phyloP scores from a whole-genome alignment of 192 early-diverging fungal genomes.

The Coemansia sp. region DNA sequence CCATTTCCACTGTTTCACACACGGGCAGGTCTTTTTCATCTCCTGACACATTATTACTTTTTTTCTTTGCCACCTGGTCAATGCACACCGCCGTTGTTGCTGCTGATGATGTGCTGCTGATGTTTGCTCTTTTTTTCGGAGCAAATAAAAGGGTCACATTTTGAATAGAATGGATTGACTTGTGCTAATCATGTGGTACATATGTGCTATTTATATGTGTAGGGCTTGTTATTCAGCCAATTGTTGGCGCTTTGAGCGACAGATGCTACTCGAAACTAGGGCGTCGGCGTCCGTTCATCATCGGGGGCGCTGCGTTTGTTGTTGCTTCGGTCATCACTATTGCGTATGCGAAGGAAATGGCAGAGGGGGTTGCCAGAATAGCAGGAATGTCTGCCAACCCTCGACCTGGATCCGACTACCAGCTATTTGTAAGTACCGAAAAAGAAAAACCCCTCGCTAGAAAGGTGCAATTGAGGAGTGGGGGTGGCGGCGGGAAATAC shows the following conservation, averaged over 20 bases:
- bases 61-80: too few relatives aligned
- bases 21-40: too few relatives aligned
- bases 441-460: background rate
- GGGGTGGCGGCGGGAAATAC: background rate
- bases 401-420: conserved; percentile 26
- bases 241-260: conserved; percentile 87
- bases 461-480: background rate
- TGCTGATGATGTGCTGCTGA: too few relatives aligned
- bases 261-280: conserved; percentile 66
- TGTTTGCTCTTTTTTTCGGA: too few relatives aligned
- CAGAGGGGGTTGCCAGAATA: conserved; percentile 16
- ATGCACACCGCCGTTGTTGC: too few relatives aligned
- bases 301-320: conserved; percentile 63
- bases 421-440: conserved; percentile 26
- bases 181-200: too few relatives aligned
- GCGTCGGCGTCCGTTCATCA: conserved; percentile 82
- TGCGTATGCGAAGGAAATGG: conserved; percentile 46
- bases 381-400: conserved; percentile 4
- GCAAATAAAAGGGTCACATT: too few relatives aligned
- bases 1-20: too few relatives aligned
- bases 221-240: conserved; percentile 71
- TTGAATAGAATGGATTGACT: too few relatives aligned
- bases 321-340: conserved; percentile 39
- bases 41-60: too few relatives aligned
- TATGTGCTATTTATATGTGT: background rate